Percentiles rank a stretch among this genome's conserved stretches.
phyloP scores from a whole-genome alignment of 2,329 filamentous ascomycete genomes.

The Beauveria medogensis region DNA sequence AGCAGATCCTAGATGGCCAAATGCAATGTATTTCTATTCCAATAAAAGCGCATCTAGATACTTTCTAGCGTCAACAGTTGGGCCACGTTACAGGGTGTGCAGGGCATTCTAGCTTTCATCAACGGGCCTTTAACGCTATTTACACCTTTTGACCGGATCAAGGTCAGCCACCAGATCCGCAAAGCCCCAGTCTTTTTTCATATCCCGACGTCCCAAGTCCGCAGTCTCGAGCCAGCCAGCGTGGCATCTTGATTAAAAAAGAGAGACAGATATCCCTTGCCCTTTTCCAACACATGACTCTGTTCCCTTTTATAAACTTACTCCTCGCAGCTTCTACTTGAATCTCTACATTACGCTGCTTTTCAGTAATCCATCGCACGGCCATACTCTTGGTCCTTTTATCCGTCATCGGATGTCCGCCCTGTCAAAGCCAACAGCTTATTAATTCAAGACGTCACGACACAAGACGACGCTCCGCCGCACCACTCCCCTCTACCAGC shows the following conservation, averaged over 20 bases:
- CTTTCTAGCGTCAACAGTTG: no score
- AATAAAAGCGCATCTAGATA: no score
- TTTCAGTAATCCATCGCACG: neutral
- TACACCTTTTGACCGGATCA: neutral
- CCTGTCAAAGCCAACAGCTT: neutral
- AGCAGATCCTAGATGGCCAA: no score
- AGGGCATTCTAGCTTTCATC: neutral
- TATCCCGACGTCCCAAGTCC: neutral
- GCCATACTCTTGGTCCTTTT: neutral
- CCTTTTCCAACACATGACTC: neutral
- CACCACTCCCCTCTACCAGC: neutral
- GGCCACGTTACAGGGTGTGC: neutral
- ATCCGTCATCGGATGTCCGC: neutral
- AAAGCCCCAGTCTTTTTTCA: neutral
- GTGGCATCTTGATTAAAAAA: conserved; percentile 10
- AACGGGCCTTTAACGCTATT: neutral
- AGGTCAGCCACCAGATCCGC: neutral
- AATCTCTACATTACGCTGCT: neutral
- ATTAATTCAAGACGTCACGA: conserved; percentile 3
- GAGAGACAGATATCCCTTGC: neutral
- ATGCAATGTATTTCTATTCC: no score
- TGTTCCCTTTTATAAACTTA: neutral
- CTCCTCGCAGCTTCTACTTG: no score
- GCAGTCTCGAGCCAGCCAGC: conserved; percentile 6
- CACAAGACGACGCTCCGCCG: neutral